Percentiles rank a stretch among this genome's conserved stretches.
These are phyloP conservation scores for Linum trigynum DNA, from an alignment of 345 rosid species.

Conservation along the genomic window DNA sequence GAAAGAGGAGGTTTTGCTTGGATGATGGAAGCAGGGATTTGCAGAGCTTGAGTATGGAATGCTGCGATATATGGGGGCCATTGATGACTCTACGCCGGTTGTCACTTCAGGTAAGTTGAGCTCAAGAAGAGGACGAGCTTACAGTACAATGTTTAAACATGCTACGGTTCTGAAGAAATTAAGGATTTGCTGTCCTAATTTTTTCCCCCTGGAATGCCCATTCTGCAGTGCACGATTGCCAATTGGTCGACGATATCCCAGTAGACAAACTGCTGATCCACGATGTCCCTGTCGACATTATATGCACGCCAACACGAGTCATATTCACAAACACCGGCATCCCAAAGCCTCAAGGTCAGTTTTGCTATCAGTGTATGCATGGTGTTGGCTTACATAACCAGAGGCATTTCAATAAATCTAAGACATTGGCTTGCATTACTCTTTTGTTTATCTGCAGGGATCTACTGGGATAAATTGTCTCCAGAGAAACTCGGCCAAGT, in stretches of 20 bases:
- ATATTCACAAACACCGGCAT: conserved; percentile 55
- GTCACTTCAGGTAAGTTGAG: conserved; percentile 46
- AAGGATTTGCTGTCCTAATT: not conserved
- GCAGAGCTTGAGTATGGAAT: conserved; percentile 97
- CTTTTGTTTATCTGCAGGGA: conserved; percentile 30
- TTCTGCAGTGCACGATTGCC: conserved; percentile 77
- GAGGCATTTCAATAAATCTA: not conserved
- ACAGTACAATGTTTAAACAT: no score
- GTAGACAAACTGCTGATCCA: conserved; percentile 69
- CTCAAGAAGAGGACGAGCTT: no score
- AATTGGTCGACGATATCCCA: conserved; percentile 72
- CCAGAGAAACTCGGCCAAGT: conserved; percentile 76
- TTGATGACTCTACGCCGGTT: conserved; percentile 74
- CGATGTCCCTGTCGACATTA: conserved; percentile 85
- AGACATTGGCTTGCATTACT: no score
- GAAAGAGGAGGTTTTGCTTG: not conserved
- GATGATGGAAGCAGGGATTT: conserved; percentile 47
- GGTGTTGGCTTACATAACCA: not conserved
- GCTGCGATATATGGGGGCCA: conserved; percentile 84
- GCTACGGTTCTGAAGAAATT: no score
- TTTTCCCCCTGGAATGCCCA: not conserved
- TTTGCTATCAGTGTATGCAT: not conserved
- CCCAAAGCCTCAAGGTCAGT: conserved; percentile 79
- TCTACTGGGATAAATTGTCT: conserved; percentile 76
- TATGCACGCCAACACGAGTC: conserved; percentile 77